A percentile compares a stretch with the other conserved stretches of the same genome.
phyloP scores from a whole-genome alignment of 1,139 yeast genomes.

The Nadsonia commutata region DNA sequence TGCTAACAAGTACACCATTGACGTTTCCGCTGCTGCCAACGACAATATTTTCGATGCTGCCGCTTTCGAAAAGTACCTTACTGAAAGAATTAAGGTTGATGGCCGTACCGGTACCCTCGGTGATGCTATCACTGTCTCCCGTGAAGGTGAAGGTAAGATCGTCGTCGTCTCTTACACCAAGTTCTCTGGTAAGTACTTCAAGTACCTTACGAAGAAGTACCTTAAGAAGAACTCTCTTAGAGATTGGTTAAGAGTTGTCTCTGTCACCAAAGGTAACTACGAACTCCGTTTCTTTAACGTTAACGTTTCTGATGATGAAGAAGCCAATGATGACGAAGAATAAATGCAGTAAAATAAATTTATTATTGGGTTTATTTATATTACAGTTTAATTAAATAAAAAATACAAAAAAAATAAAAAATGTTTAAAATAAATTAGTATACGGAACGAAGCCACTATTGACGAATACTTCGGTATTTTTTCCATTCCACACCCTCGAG shows the following conservation, averaged over 20 bases:
- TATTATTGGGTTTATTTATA: no score
- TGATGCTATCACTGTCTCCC: conserved; percentile 78
- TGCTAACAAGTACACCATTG: conserved; percentile 88
- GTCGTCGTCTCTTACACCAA: conserved; percentile 75
- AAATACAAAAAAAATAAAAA: background rate
- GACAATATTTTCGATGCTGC: conserved; percentile 91
- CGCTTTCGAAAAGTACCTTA: conserved; percentile 93
- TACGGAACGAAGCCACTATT: no score
- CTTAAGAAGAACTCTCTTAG: conserved; percentile 97
- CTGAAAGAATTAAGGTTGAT: conserved; percentile 98
- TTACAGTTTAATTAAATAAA: no score
- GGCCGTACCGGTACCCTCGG: conserved; percentile 95
- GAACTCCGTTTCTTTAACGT: conserved; percentile 99
- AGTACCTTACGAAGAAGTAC: conserved; percentile 98
- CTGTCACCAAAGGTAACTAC: conserved; percentile 92
- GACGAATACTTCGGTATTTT: no score
- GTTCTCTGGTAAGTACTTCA: conserved; percentile 99
- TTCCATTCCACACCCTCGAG: no score
- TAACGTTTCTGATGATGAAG: conserved; percentile 94
- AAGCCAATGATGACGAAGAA: background rate
- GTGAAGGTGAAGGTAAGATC: conserved; percentile 70
- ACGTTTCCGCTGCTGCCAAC: conserved; percentile 90
- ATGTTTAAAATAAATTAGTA: background rate
- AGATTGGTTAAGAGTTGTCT: conserved; percentile 99
- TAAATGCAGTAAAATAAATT: no score